Evolutionary conservation across 2,329 filamentous ascomycete species (phyloP), one percentile per base, ranked within the genome.

Genomic region (Zymoseptoria tritici): DNA sequence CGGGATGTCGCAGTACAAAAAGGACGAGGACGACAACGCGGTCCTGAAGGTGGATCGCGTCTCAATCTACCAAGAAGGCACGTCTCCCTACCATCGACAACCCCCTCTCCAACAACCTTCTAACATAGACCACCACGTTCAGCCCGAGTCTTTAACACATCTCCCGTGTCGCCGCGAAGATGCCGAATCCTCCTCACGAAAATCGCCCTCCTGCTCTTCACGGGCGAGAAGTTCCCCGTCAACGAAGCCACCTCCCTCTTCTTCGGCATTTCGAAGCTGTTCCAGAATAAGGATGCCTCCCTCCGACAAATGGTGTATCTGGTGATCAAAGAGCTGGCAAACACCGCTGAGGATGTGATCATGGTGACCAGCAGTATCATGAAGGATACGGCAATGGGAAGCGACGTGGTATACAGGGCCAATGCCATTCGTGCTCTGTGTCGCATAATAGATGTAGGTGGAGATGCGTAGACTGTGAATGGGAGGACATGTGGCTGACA

Each of bases 301-400:
- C 83, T 99, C 74, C 91, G 94, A 72, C 94, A 99, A 81, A 97
- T 97, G 92, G 93, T 99, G 56, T 96, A 97, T 79, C 83, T 97
- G 67, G 87, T 97, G 74, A 90, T 97, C 80, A 99, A 97, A 85
- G 94, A 99, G 83, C 83, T 99, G 71, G 91, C 93, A 67, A 86
- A 87, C 76, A 96, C 91, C 22, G 94, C 94, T 60, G 91, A 97
- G 80, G 94, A 99, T 82, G 95, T 97, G 66, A 99, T 99, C 75
- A 97, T 99, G 94, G 94, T 97, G 63, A 99, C 94, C 19, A 96
- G 91, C 78, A 97, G 93, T 68, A 97, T 99, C 70, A 99, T 97
- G 94, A 99, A 99, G 81, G 94, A 99, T 76, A 97, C 93, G 9
- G 91, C 92, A 56, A 91, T 95, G 64, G 90, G 92, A 71, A 97